Evolutionary conservation across 2,329 filamentous ascomycete species (phyloP).

Genomic region (Aspergillus brunneoviolaceus): DNA sequence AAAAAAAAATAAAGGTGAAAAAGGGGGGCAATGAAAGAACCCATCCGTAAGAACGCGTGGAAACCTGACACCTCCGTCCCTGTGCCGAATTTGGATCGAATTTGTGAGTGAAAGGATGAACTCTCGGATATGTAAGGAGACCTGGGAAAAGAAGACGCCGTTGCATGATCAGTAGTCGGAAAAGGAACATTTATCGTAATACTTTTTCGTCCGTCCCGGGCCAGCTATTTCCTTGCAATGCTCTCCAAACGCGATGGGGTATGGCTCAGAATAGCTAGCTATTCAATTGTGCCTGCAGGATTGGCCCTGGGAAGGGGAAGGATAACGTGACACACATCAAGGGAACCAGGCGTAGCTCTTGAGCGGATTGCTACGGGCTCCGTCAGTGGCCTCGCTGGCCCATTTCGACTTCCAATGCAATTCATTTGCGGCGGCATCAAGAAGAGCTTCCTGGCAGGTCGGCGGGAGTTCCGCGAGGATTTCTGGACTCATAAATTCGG

Average conservation of each 20-base stretch:
- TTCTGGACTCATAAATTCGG: constrained; percentile 40
- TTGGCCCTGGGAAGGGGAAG: constrained; percentile 4
- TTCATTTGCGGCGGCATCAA: constrained; percentile 65
- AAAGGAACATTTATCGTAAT: neutral
- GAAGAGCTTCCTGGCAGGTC: constrained; percentile 68
- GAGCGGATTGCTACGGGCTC: constrained; percentile 32
- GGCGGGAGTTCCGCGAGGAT: constrained; percentile 45
- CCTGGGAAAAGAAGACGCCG: neutral
- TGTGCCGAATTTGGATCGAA: neutral
- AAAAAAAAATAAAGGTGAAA: neutral
- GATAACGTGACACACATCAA: constrained; percentile 17
- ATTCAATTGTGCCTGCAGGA: neutral
- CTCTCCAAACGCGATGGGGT: neutral
- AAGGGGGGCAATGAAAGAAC: neutral
- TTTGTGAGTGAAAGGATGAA: neutral
- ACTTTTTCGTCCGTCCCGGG: neutral
- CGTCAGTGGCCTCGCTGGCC: constrained; percentile 65
- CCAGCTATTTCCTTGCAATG: neutral
- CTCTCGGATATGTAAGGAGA: neutral
- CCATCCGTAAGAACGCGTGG: constrained; percentile 11
- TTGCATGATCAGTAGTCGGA: neutral
- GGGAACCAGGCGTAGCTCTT: constrained; percentile 45
- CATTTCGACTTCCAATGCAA: constrained; percentile 71
- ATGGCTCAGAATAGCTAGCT: too few relatives aligned
- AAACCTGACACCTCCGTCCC: constrained; percentile 6